These are phyloP conservation scores for Diplodia sapinea DNA, from an alignment of 2,329 filamentous ascomycete species.

Conservation along the genomic window DNA sequence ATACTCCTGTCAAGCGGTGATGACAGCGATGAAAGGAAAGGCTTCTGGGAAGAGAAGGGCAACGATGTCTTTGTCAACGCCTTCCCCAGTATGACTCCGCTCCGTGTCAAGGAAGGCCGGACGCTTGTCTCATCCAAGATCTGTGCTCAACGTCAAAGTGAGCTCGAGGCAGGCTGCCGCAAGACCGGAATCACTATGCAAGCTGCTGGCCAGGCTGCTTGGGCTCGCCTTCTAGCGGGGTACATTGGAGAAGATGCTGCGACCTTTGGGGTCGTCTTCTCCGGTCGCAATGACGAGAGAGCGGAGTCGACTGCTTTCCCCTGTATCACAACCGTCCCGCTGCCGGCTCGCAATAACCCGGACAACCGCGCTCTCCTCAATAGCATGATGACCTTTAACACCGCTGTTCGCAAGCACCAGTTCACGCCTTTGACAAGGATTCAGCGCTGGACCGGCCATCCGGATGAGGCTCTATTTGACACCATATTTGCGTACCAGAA, in stretches of 20 bases:
- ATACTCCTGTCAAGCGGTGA: slow-evolving; percentile 51
- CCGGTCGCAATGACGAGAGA: slow-evolving; percentile 70
- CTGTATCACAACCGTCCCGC: slow-evolving; percentile 80
- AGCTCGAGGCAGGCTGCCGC: slow-evolving; percentile 64
- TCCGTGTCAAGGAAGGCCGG: slow-evolving; percentile 49
- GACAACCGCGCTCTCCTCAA: slow-evolving; percentile 65
- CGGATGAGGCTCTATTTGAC: slow-evolving; percentile 75
- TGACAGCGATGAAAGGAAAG: slow-evolving; percentile 42
- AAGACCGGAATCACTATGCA: slow-evolving; percentile 73
- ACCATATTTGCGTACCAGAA: slow-evolving; percentile 86
- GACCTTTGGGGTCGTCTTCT: slow-evolving; percentile 80
- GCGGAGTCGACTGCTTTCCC: slow-evolving; percentile 71
- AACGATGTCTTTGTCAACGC: slow-evolving; percentile 63
- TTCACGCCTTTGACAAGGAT: slow-evolving; percentile 73
- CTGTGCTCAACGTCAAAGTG: slow-evolving; percentile 50
- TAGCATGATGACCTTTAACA: slow-evolving; percentile 70
- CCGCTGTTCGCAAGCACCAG: slow-evolving; percentile 70
- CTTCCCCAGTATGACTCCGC: slow-evolving; percentile 79
- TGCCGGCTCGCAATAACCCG: slow-evolving; percentile 62
- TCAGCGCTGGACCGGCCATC: slow-evolving; percentile 71
- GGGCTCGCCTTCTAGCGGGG: slow-evolving; percentile 74
- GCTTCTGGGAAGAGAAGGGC: slow-evolving; percentile 69
- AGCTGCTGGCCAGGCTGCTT: slow-evolving; percentile 75
- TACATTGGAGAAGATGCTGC: slow-evolving; percentile 78
- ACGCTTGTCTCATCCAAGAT: slow-evolving; percentile 46